phyloP scores from a whole-genome alignment of 768 basidiomycete genomes.

The Calocybe gangraenosa region DNA sequence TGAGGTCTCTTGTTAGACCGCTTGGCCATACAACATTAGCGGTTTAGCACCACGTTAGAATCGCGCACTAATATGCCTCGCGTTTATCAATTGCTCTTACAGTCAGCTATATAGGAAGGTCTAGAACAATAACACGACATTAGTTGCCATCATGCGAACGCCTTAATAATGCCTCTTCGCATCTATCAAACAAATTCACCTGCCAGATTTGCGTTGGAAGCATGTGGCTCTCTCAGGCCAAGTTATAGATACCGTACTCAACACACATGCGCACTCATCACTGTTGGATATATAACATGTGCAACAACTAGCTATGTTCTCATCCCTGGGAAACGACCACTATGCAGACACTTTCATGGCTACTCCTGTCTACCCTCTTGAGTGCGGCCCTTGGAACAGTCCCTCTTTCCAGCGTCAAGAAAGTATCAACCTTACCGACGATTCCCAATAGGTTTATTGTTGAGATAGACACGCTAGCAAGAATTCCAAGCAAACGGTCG shows the following conservation, averaged over 20 bases:
- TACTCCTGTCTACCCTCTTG: slow-evolving; percentile 23
- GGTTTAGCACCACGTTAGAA: too few relatives aligned
- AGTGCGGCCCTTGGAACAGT: slow-evolving; percentile 24
- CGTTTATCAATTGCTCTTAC: too few relatives aligned
- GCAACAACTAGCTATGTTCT: not conserved
- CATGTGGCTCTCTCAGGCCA: slow-evolving; percentile 2
- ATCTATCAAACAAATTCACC: too few relatives aligned
- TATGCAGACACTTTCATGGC: slow-evolving; percentile 32
- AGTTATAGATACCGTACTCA: not conserved
- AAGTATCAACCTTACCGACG: slow-evolving; percentile 30
- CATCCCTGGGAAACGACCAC: slow-evolving; percentile 10
- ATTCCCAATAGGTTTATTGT: slow-evolving; percentile 54
- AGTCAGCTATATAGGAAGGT: too few relatives aligned
- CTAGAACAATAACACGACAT: too few relatives aligned
- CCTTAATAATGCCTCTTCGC: too few relatives aligned
- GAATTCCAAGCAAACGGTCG: slow-evolving; percentile 32
- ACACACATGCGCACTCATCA: too few relatives aligned
- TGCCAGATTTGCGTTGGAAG: not conserved
- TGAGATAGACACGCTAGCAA: slow-evolving; percentile 42
- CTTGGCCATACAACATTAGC: too few relatives aligned
- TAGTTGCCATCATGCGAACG: too few relatives aligned
- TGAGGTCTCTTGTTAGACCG: too few relatives aligned
- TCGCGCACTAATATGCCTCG: too few relatives aligned
- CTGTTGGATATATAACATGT: not conserved
- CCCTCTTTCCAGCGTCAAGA: slow-evolving; percentile 35